phyloP scores from a whole-genome alignment of 1,284 basidiomycete species.

The Marasmius oreades region DNA sequence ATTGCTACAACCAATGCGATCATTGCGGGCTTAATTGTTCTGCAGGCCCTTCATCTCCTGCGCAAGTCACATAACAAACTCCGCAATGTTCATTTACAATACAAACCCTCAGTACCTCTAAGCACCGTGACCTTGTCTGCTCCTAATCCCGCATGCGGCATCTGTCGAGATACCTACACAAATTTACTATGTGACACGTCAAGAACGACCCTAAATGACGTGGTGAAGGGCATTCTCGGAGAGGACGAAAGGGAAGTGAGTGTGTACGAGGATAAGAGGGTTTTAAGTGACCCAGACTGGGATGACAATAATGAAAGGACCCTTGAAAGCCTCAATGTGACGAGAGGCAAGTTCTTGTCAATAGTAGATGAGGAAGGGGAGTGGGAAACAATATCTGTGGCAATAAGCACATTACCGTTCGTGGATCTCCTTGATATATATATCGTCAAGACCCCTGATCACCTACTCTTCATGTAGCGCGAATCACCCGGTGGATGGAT shows the following conservation, averaged over 20 bases:
- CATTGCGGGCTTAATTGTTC: slow-evolving; percentile 89
- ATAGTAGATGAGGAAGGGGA: slow-evolving; percentile 89
- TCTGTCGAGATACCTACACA: slow-evolving; percentile 86
- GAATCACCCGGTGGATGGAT: slow-evolving; percentile 45
- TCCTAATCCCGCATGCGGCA: slow-evolving; percentile 75
- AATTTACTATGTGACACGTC: slow-evolving; percentile 68
- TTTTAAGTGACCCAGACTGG: slow-evolving; percentile 87
- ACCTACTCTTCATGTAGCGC: slow-evolving; percentile 34
- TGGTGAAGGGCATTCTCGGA: slow-evolving; percentile 68
- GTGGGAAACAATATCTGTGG: slow-evolving; percentile 70
- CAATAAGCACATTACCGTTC: slow-evolving; percentile 67
- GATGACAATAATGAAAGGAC: slow-evolving; percentile 79
- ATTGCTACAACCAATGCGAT: slow-evolving; percentile 99
- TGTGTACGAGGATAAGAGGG: slow-evolving; percentile 81
- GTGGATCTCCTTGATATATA: slow-evolving; percentile 27
- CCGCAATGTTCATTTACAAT: slow-evolving; percentile 72
- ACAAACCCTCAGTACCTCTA: slow-evolving; percentile 73
- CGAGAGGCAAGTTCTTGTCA: slow-evolving; percentile 77
- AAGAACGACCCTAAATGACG: slow-evolving; percentile 64
- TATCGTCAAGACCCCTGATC: slow-evolving; percentile 1
- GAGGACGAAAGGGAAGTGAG: slow-evolving; percentile 65
- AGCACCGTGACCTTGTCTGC: slow-evolving; percentile 58
- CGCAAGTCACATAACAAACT: slow-evolving; percentile 55
- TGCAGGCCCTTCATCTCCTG: slow-evolving; percentile 87
- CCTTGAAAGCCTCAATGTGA: slow-evolving; percentile 69